A percentile compares a stretch with the other conserved stretches of the same genome.
phyloP scores from a whole-genome alignment of 345 rosid species.

The Rhodomyrtus tomentosa region DNA sequence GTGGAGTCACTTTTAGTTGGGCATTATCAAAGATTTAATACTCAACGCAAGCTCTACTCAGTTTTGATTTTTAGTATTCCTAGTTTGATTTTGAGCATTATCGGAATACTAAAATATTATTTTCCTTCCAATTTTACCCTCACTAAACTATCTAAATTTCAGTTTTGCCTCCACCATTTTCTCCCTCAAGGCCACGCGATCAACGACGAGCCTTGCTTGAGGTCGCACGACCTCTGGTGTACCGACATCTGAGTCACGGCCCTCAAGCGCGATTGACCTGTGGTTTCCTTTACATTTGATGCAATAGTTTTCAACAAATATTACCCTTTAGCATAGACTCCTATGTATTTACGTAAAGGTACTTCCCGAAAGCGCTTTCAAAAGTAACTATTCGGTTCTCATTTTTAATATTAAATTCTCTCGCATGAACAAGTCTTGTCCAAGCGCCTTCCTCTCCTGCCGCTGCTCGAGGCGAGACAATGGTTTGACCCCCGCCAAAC shows the following conservation, averaged over 20 bases:
- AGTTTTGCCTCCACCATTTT: not conserved
- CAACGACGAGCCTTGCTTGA: not conserved
- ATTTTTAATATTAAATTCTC: too few species aligned
- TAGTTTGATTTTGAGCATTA: not conserved
- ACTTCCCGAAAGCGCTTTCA: too few species aligned
- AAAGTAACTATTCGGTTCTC: too few species aligned
- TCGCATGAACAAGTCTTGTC: too few species aligned
- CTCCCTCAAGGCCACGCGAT: fast-evolving
- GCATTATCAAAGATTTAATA: too few species aligned
- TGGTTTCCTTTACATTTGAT: not conserved
- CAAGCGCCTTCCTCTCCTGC: too few species aligned
- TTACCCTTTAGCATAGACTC: not conserved
- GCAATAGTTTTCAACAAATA: not conserved
- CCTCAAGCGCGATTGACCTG: fast-evolving
- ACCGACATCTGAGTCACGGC: too few species aligned
- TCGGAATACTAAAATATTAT: too few species aligned
- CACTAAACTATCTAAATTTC: not conserved
- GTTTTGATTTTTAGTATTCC: too few species aligned
- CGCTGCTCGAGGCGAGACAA: too few species aligned
- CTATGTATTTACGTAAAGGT: too few species aligned
- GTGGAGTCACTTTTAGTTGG: not conserved
- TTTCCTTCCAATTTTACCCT: not conserved
- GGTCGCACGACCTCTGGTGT: not conserved
- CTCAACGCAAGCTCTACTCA: not conserved
- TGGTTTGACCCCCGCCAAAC: too few species aligned